Conservation (phyloP, 2,329 filamentous ascomycete species). For the Biscogniauxia marginata region DNA sequence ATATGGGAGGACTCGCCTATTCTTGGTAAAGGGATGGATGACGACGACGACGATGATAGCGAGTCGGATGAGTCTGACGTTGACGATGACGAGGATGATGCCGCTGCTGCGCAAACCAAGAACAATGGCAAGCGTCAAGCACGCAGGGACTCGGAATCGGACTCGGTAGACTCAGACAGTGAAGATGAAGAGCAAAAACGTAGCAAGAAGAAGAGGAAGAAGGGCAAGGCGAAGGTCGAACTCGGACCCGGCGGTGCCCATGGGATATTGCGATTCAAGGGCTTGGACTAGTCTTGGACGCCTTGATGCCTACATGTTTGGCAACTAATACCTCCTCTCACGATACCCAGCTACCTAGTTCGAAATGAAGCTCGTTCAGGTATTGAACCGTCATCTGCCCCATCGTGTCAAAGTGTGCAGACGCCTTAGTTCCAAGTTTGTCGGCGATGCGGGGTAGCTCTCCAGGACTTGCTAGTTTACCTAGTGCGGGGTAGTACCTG, state of each 20-base stretch:
- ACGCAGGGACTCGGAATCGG: constrained; percentile 40
- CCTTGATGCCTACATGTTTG: constrained; percentile 1
- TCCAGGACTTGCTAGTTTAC: too few species aligned
- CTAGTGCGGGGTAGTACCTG: neutral
- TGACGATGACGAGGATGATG: constrained; percentile 41
- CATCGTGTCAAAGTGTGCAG: too few species aligned
- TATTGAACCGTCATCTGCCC: too few species aligned
- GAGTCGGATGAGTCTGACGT: constrained; percentile 43
- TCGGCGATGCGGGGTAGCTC: neutral
- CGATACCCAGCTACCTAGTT: constrained; percentile 22
- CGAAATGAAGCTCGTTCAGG: too few species aligned
- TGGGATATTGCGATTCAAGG: constrained; percentile 50
- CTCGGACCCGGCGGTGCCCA: constrained; percentile 51
- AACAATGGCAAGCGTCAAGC: constrained; percentile 38
- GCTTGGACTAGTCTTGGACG: constrained; percentile 38
- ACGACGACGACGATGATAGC: constrained; percentile 44
- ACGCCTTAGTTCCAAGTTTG: too few species aligned
- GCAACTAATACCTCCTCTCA: neutral
- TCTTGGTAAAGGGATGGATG: constrained; percentile 49
- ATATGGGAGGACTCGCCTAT: constrained; percentile 79
- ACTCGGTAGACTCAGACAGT: constrained; percentile 43
- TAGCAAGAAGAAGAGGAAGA: constrained; percentile 46
- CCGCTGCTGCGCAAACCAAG: constrained; percentile 42
- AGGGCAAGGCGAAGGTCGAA: constrained; percentile 39
- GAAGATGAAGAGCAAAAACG: constrained; percentile 43